Evolutionary conservation across 192 early-diverging fungal genomes (phyloP), one percentile per base, ranked within the genome.

Genomic region (Coemansia sp.): DNA sequence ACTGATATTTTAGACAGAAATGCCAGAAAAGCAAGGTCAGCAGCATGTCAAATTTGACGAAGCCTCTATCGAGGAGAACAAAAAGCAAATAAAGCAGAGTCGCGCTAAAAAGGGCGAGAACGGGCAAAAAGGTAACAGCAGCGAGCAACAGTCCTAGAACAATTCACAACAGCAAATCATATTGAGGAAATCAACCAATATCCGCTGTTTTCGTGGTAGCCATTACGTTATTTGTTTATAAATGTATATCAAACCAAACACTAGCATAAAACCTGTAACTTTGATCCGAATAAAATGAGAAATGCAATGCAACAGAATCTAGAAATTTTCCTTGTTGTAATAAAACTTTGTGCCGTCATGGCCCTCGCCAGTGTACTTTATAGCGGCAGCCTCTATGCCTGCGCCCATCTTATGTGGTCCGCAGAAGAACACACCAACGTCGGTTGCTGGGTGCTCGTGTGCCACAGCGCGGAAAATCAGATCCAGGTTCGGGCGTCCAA

Each of bases 401-500:
- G 82, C 74, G 33, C 84, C 84, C 35, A 95, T 65, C 23, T 86
- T 86, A 57, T 88, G 89, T 12, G 91, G 91, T 12, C 93, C 93
- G 53, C 93, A 95, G 69, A 92, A 95, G 58, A 95, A 93, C 25
- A 94, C 92, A 10, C 93, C 93, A 39, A 94, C 82, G 61, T 95
- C 92, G 8, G 88, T 88, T 4, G 84, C 85, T 6, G 87, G 90
- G 57, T 94, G 90, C 28, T 72, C 82, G 23, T 79, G 73, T 1
- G 86, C 75, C 6, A 93, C 69, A 2, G 77, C 83, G 16, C 84
- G 67, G 80, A 95, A 93, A 58, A 94, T 87, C 31, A 77, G 67
- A 70, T 93, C 89, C 64, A 86, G 86, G 71, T 91, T 91, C 0
- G 93, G 93, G 0, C 93, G 76, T 9, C 93, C 93, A 76, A 88